Evolutionary conservation across 2,329 filamentous ascomycete genomes (phyloP), one percentile per base, ranked within the genome.

Genomic region (Claviceps sorghi): DNA sequence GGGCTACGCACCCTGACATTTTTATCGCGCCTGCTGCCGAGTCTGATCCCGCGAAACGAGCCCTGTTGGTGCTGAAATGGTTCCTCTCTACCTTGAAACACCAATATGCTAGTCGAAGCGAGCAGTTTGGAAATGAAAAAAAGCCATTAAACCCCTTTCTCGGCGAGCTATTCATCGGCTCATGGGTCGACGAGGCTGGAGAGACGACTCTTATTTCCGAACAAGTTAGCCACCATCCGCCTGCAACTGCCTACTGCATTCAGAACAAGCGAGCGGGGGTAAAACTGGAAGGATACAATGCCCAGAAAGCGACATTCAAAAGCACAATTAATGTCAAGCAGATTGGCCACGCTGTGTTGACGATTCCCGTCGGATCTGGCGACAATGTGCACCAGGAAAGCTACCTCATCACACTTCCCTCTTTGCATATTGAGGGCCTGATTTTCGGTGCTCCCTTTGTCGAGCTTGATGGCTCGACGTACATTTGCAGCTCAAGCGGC

Each of bases 91-190:
- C 90, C 3, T 75, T 97, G 50, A 95, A 93, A 72, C 88, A 94
- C 69, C 88, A 95, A 66, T 82, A 83, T 62, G 79, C 79, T 53
- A 80, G 75, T 62, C 76, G 78, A 54, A 94, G 87, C 64, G 90
- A 96, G 60, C 73, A 82, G 60, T 82, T 77, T 57, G 89, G 88
- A 49, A 93, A 88, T 63, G 91, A 96, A 75, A 97, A 97, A 81
- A 98, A 97, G 75, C 91, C 91, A 2, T 72, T 98, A 54, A 97
- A 98, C 65, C 93, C 93, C 0, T 97, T 98, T 71, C 72, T 98
- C 38, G 91, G 91, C 53, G 91, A 98, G 72, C 78, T 97, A 36
- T 97, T 96, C 70, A 69, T 97, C 30, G 93, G 91, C 26, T 85
- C 83, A 61, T 98, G 93, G 93, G 80, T 84, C 54, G 87, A 95